Base-by-base conservation (phyloP, 306 rosid genomes). In the Canavalia gladiata region DNA sequence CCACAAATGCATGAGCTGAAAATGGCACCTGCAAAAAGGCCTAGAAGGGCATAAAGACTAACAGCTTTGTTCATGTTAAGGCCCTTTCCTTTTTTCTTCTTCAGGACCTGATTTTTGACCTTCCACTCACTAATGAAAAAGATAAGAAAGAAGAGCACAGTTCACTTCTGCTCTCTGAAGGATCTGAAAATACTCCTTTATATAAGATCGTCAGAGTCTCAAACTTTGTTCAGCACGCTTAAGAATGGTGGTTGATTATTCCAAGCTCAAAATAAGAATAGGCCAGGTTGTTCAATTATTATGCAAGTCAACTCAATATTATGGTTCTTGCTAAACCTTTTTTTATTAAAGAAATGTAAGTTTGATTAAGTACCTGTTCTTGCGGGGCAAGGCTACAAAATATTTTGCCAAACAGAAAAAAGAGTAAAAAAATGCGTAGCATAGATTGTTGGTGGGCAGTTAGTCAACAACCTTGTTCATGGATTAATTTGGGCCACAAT, bases 1-100 rank as follows among this genome's bases (percentile, higher is more conserved):
- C 29, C 81, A 68, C 31, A 58, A 58, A 74, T 75, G 74, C 75
- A 49, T 62, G 79, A 84, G 71, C 59, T 75, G 58, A 84, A 80
- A 64, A 84, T 37, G 1, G 66, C 54, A 28, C 72, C 85, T 13
- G 72, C 79, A 28, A 75, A 60, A n/a, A 80, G 29, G 52, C 87
- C 85, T 45, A 68, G 55, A 63, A 76, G 60, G 58, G 66, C 80
- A 76, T 84, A 68, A 39, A 84, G n/a, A 35, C 70, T 70, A 60
- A 55, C 37, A 54, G 67, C 43, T 54, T 35, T 70, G 45, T 81
- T 46, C 82, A 76, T 70, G 34, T 52, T 7, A n/a, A 49, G 47
- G 54, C 7, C 64, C 46, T 45, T 67, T 47, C 18, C 4, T 55
- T 18, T 18, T 45, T 34, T 56, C 39, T 57, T 68, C 54, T 77